These are phyloP conservation scores for Alternaria angustiovoidea DNA, from an alignment of 2,329 filamentous ascomycete genomes.

Conservation along the genomic window DNA sequence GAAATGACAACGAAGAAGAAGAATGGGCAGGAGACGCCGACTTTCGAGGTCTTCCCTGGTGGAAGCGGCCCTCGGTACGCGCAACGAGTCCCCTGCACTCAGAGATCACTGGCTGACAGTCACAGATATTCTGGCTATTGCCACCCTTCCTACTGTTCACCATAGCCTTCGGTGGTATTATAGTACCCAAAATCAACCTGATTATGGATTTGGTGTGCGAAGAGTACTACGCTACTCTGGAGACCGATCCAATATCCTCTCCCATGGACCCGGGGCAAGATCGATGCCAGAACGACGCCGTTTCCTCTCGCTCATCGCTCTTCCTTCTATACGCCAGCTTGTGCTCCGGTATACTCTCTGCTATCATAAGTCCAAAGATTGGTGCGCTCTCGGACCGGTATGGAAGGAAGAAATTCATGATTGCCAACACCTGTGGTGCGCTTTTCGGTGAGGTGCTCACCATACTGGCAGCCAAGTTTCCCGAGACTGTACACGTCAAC, in stretches of 20 bases:
- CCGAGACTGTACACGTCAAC: constrained; percentile 75
- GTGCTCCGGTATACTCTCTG: constrained; percentile 77
- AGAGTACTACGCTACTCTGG: constrained; percentile 75
- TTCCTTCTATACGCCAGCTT: constrained; percentile 82
- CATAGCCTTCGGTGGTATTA: constrained; percentile 82
- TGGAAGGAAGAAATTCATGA: constrained; percentile 78
- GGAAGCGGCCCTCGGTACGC: constrained; percentile 61
- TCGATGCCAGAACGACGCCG: constrained; percentile 80
- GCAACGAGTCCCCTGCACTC: not conserved
- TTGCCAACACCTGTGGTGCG: constrained; percentile 76
- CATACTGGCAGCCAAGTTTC: constrained; percentile 78
- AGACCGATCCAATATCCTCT: constrained; percentile 47
- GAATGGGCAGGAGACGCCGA: constrained; percentile 50
- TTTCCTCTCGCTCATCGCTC: constrained; percentile 77
- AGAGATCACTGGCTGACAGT: constrained; percentile 13
- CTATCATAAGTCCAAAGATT: constrained; percentile 81
- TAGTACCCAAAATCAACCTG: constrained; percentile 88
- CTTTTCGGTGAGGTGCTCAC: constrained; percentile 78
- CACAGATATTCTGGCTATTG: constrained; percentile 81
- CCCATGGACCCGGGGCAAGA: constrained; percentile 53
- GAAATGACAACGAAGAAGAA: constrained; percentile 14
- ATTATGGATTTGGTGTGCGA: constrained; percentile 85
- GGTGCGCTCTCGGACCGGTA: constrained; percentile 87
- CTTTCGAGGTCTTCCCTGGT: constrained; percentile 56
- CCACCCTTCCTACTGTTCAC: constrained; percentile 82